Conservation (phyloP, 352 stramenopile genomes). For the Phytopythium boreale region DNA sequence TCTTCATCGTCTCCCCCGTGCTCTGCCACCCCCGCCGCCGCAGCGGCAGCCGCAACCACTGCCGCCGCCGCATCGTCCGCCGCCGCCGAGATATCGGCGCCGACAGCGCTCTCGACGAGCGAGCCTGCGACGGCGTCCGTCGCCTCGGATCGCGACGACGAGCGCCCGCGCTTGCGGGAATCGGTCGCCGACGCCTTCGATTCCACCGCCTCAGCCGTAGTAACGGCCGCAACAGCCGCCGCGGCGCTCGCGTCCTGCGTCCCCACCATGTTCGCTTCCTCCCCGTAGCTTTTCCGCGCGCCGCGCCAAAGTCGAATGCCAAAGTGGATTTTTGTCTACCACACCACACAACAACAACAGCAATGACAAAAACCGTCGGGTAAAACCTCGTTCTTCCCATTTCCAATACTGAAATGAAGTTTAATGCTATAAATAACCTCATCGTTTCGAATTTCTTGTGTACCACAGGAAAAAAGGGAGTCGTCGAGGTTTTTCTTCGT, state of each 20-base stretch:
- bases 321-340: constrained; percentile 11
- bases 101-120: constrained; percentile 13
- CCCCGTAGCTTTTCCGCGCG: neutral
- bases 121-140: neutral
- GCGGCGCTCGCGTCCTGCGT: constrained; percentile 4
- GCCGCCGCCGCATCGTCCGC: constrained; percentile 12
- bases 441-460: neutral
- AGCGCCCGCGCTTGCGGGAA: constrained; percentile 3
- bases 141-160: neutral
- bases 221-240: constrained; percentile 1
- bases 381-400: neutral
- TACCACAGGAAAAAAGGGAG: neutral
- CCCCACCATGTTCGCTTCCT: neutral
- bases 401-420: neutral
- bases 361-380: neutral
- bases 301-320: neutral
- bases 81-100: constrained; percentile 18
- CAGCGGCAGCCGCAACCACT: constrained; percentile 16
- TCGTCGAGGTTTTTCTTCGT: neutral
- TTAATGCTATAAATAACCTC: neutral
- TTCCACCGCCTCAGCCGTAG: neutral
- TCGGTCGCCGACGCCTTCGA: neutral
- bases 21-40: constrained; percentile 14
- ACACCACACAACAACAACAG: constrained; percentile 2
- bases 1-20: constrained; percentile 37